phyloP scores from a whole-genome alignment of 2,329 filamentous ascomycete genomes.

The Alternaria solani region DNA sequence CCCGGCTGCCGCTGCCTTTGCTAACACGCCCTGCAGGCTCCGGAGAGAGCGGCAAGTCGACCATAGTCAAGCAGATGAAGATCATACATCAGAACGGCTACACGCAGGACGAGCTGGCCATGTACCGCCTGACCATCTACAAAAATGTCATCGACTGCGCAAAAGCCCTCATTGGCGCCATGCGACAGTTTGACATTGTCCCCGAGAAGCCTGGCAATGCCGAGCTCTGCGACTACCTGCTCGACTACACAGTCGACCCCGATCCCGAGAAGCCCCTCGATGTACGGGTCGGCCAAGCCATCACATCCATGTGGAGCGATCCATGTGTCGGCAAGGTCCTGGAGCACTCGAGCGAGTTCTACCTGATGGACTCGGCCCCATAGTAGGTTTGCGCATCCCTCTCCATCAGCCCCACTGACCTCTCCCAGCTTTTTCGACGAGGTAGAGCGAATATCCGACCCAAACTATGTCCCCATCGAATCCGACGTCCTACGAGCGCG shows the following conservation, averaged over 20 bases:
- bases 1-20: neutral
- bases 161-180: constrained; percentile 88
- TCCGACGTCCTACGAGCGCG: constrained; percentile 93
- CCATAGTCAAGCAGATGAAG: constrained; percentile 99
- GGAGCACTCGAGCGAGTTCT: constrained; percentile 97
- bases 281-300: constrained; percentile 78
- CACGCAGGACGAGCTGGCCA: constrained; percentile 88
- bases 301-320: constrained; percentile 90
- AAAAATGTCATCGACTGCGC: constrained; percentile 98
- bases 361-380: constrained; percentile 98
- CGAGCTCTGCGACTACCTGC: constrained; percentile 78
- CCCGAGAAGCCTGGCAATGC: constrained; percentile 75
- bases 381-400: constrained; percentile 70
- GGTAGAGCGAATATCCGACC: constrained; percentile 80
- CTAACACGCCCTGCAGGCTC: constrained; percentile 70
- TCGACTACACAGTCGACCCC: constrained; percentile 88
- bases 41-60: constrained; percentile 98
- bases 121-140: constrained; percentile 96
- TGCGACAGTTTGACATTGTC: constrained; percentile 89
- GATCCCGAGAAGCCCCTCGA: constrained; percentile 89
- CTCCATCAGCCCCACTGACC: constrained; percentile 20
- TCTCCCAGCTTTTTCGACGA: constrained; percentile 88
- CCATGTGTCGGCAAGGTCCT: constrained; percentile 82
- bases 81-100: constrained; percentile 99
- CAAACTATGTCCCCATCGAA: constrained; percentile 90